Evolutionary conservation across 768 basidiomycete species (phyloP).

Genomic region (Favolaschia claudopus): DNA sequence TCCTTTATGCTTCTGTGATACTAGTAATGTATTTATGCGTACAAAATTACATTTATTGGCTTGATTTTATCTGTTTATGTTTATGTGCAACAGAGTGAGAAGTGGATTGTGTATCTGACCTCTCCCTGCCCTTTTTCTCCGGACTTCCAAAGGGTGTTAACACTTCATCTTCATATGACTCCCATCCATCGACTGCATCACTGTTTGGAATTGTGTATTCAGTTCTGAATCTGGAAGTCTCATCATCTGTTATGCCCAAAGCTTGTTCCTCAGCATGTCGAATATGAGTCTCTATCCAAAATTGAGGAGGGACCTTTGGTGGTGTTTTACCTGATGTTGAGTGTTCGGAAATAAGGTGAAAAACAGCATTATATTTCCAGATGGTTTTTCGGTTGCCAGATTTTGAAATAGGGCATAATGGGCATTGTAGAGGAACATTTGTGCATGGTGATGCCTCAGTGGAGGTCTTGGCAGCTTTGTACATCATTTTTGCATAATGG

Average conservation of each 20-base stretch:
- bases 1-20: no score
- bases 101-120: constrained; percentile 8
- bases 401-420: constrained; percentile 8
- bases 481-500: constrained; percentile 16
- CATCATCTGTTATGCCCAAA: constrained; percentile 11
- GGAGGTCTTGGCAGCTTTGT: constrained; percentile 3
- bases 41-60: neutral
- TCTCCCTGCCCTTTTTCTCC: neutral
- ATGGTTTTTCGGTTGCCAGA: constrained; percentile 16
- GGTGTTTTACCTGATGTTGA: constrained; percentile 1
- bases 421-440: constrained; percentile 17
- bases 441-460: constrained; percentile 6
- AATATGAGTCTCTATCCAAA: constrained; percentile 5
- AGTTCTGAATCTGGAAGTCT: constrained; percentile 8
- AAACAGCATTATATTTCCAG: constrained; percentile 23
- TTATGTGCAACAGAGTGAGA: constrained; percentile 2
- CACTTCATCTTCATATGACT: neutral
- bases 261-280: constrained; percentile 15
- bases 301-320: constrained; percentile 6
- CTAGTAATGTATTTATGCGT: neutral
- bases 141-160: neutral
- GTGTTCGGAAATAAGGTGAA: constrained; percentile 13
- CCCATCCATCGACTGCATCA: constrained; percentile 10
- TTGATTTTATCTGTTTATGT: constrained; percentile 6
- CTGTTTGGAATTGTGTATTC: constrained; percentile 13